Conservation (phyloP, 2,329 filamentous ascomycete genomes). For the Paraphaeosphaeria minitans region DNA sequence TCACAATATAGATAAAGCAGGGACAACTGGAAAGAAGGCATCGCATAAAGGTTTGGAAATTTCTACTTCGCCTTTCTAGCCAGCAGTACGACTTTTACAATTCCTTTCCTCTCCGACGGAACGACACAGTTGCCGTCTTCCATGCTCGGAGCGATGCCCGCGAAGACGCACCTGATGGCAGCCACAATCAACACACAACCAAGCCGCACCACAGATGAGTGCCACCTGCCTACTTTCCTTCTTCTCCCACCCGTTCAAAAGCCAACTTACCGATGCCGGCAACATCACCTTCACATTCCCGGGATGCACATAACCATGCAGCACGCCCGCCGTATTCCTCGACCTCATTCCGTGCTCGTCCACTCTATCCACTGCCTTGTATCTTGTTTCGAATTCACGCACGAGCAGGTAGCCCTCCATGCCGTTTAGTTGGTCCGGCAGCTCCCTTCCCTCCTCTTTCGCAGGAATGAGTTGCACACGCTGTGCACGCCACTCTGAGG, state of each 20-base stretch:
- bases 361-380: neutral
- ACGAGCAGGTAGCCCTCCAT: conserved; percentile 29
- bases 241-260: conserved; percentile 16
- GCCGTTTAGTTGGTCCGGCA: conserved; percentile 13
- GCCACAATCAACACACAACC: neutral
- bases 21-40: too few species aligned
- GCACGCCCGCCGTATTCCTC: conserved; percentile 15
- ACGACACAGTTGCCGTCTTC: conserved; percentile 21
- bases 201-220: neutral
- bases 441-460: neutral
- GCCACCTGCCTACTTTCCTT: conserved; percentile 18
- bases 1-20: neutral
- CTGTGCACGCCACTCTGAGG: conserved; percentile 16
- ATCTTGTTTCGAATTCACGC: conserved; percentile 14
- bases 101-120: conserved; percentile 28
- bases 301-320: conserved; percentile 20
- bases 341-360: conserved; percentile 12
- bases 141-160: conserved; percentile 22
- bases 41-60: too few species aligned
- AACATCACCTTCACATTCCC: conserved; percentile 19
- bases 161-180: conserved; percentile 10
- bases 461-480: conserved; percentile 10
- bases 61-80: too few species aligned
- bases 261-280: conserved; percentile 2
- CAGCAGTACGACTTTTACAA: neutral